Evolutionary conservation across 2,329 filamentous ascomycete species (phyloP), one percentile per base, ranked within the genome.

Genomic region (Neoarthrinium moseri): DNA sequence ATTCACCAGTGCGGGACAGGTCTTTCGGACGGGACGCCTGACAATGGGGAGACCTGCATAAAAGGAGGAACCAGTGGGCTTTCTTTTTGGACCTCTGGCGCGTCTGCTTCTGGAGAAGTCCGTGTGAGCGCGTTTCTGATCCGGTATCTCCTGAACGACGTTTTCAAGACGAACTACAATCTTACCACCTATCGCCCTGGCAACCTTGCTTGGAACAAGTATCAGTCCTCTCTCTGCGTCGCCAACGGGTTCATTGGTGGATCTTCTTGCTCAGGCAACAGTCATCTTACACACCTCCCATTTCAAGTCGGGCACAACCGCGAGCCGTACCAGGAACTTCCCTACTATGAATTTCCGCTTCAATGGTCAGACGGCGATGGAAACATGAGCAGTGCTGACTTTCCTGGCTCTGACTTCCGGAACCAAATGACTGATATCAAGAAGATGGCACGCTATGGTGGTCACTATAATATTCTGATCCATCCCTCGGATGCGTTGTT

Each of bases 231-330:
- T 34, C n/a, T 34, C 13, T 34, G 32, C 32, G 32, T 34, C 32
- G 32, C 32, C n/a, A 34, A 34, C 32, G 32, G 32, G 18, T 12
- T 34, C 32, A 34, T 34, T 34, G 32, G 32, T 15, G 32, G 32
- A 15, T 34, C 32, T 34, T 34, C 32, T n/a, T 34, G 32, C 32
- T 2, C 32, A 17, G 32, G 32, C 32, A 34, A 34, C 32, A 6
- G 6, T 15, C 32, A 34, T 34, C 32, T 34, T 34, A 34, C 32
- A n/a, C 32, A 34, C 18, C 32, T 34, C 32, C 32, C 32, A 34
- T 34, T 34, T 34, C 32, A 34, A 34, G 32, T 34, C 32, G 32
- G 32, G n/a, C 32, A 34, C 32, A 34, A 34, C n/a, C 32, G 32
- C 32, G 32, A 34, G 32, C 2, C 32, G 18, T 34, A 11, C 4